Conservation (phyloP, 2,329 filamentous ascomycete species). For the Penicillium hordei region DNA sequence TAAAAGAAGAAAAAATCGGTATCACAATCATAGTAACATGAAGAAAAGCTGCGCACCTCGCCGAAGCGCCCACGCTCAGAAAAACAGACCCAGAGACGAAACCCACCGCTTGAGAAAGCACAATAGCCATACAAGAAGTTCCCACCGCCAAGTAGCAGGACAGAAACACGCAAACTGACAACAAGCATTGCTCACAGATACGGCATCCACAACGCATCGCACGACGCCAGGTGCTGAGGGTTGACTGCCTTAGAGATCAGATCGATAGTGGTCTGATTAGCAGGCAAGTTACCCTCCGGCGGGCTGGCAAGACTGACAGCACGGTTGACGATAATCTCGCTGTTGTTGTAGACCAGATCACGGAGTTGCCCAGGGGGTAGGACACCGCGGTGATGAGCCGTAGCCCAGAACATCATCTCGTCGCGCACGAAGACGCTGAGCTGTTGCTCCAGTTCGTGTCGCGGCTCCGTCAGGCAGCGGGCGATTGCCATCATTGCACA, state of each 20-base stretch:
- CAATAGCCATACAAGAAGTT: constrained; percentile 13
- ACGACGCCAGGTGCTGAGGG: constrained; percentile 81
- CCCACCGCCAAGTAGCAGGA: constrained; percentile 7
- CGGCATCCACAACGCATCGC: constrained; percentile 95
- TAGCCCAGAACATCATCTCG: constrained; percentile 98
- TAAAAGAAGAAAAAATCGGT: constrained; percentile 20
- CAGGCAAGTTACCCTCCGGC: constrained; percentile 76
- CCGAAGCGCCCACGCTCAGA: constrained; percentile 28
- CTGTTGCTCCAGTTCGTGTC: constrained; percentile 83
- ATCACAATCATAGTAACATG: constrained; percentile 21
- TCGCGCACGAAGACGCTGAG: constrained; percentile 93
- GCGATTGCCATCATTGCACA: constrained; percentile 95
- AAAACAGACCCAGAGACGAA: constrained; percentile 18
- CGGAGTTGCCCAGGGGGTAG: constrained; percentile 69
- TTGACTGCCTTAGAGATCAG: constrained; percentile 89
- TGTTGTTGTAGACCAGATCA: constrained; percentile 80
- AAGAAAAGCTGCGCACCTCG: constrained; percentile 12
- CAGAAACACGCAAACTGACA: constrained; percentile 16
- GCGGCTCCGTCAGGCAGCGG: constrained; percentile 83
- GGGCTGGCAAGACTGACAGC: constrained; percentile 79
- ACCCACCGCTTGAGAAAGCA: constrained; percentile 12
- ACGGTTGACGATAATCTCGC: constrained; percentile 86
- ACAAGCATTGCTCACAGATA: constrained; percentile 62
- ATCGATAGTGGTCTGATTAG: constrained; percentile 96
- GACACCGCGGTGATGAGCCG: constrained; percentile 66